Evolutionary conservation across 2,329 filamentous ascomycete species (phyloP).

Genomic region (Fusarium sp.): DNA sequence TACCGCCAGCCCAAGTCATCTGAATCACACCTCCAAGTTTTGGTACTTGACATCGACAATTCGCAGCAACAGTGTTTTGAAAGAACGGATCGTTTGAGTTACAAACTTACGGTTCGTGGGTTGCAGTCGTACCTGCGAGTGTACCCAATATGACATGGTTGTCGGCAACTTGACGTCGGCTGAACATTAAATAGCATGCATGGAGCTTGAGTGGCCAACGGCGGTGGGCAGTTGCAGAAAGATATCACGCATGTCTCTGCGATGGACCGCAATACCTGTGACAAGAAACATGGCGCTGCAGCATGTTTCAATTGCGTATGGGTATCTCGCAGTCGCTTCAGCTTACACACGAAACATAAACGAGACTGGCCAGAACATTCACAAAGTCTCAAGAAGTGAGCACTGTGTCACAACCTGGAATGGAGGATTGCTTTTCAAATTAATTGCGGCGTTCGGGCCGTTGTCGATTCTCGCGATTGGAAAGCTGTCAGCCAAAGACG

Average conservation of each 20-base stretch:
- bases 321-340: neutral
- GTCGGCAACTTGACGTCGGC: neutral
- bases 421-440: constrained; percentile 1
- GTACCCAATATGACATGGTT: neutral
- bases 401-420: constrained; percentile 18
- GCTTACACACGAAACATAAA: neutral
- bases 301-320: constrained; percentile 6
- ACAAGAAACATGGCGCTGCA: constrained; percentile 2
- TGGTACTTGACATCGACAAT: neutral
- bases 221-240: neutral
- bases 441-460: constrained; percentile 26
- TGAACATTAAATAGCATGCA: constrained; percentile 28
- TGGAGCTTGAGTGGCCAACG: constrained; percentile 4
- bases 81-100: neutral
- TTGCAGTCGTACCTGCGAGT: neutral
- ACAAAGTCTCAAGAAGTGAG: neutral
- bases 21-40: constrained; percentile 2
- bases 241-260: neutral
- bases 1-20: neutral
- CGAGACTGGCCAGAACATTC: neutral
- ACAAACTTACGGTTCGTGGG: neutral
- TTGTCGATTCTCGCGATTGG: constrained; percentile 12
- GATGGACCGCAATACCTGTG: constrained; percentile 6
- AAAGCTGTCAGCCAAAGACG: constrained; percentile 19
- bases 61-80: constrained; percentile 2